Conservation (phyloP, 331 rosid genomes). For the Quercus tomentella region DNA sequence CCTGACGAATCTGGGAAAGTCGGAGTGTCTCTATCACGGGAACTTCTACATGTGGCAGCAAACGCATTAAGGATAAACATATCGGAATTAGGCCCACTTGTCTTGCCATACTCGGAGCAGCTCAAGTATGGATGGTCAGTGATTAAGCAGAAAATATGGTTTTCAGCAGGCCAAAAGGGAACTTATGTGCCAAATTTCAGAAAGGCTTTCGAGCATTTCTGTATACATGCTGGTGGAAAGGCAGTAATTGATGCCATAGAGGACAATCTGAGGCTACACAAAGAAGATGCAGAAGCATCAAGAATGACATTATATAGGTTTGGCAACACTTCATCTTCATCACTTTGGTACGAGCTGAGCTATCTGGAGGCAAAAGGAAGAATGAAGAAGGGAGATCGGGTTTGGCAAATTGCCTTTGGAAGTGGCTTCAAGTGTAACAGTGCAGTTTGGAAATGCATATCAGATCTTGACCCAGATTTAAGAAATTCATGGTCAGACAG, state of each 20-base stretch:
- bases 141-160: constrained; percentile 33
- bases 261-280: constrained; percentile 44
- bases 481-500: constrained; percentile 67
- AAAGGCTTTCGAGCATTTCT: constrained; percentile 57
- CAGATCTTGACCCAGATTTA: constrained; percentile 31
- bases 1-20: constrained; percentile 41
- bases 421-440: constrained; percentile 44
- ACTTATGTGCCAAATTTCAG: constrained; percentile 54
- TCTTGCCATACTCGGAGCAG: constrained; percentile 68
- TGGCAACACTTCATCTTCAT: constrained; percentile 85
- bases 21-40: constrained; percentile 58
- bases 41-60: constrained; percentile 50
- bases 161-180: constrained; percentile 13
- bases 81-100: constrained; percentile 44
- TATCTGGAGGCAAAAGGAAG: constrained; percentile 80
- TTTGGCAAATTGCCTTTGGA: constrained; percentile 47
- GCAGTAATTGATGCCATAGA: constrained; percentile 45
- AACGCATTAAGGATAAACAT: constrained; percentile 50
- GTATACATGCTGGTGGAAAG: too few relatives aligned
- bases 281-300: constrained; percentile 67
- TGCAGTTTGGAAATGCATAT: constrained; percentile 51
- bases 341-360: constrained; percentile 71
- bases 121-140: constrained; percentile 30
- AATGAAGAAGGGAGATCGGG: constrained; percentile 56
- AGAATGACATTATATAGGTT: constrained; percentile 71